These are phyloP conservation scores for Entomortierella parvispora DNA, from an alignment of 192 early-diverging fungal species.

Conservation along the genomic window DNA sequence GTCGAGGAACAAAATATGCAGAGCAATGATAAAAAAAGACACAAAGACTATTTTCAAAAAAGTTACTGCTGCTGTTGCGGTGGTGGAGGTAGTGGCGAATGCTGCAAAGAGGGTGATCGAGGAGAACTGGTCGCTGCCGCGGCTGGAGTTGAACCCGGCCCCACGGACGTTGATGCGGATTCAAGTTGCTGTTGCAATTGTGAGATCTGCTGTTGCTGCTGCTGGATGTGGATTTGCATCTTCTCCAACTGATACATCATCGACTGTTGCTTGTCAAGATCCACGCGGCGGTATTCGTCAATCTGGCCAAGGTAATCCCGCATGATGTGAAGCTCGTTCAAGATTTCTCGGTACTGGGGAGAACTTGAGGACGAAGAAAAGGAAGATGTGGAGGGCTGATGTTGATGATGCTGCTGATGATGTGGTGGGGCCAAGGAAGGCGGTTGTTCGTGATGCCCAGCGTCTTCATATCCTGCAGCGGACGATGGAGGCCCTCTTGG, in stretches of 20 bases:
- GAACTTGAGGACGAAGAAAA: background rate
- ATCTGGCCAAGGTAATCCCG: conserved; percentile 28
- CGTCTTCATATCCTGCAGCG: too few relatives aligned
- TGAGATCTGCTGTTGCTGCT: conserved; percentile 39
- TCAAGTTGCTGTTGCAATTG: conserved; percentile 34
- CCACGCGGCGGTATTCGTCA: conserved; percentile 25
- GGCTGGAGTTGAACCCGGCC: too few relatives aligned
- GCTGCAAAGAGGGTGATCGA: too few relatives aligned
- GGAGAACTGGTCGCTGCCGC: too few relatives aligned
- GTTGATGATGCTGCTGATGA: background rate
- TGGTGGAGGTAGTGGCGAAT: too few relatives aligned
- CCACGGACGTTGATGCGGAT: too few relatives aligned
- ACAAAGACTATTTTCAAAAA: too few relatives aligned
- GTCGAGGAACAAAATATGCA: too few relatives aligned
- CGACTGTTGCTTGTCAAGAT: conserved; percentile 18
- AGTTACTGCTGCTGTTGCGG: too few relatives aligned
- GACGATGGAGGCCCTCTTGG: too few relatives aligned
- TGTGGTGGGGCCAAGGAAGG: background rate
- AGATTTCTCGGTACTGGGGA: conserved; percentile 29
- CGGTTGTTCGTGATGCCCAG: too few relatives aligned
- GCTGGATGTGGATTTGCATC: conserved; percentile 34
- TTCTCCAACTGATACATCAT: conserved; percentile 37
- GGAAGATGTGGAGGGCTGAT: background rate
- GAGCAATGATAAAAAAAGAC: too few relatives aligned
- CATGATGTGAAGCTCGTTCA: conserved; percentile 29